Base-by-base conservation (phyloP, 371 early-diverging fungal species). In the Coemansia linderi region DNA sequence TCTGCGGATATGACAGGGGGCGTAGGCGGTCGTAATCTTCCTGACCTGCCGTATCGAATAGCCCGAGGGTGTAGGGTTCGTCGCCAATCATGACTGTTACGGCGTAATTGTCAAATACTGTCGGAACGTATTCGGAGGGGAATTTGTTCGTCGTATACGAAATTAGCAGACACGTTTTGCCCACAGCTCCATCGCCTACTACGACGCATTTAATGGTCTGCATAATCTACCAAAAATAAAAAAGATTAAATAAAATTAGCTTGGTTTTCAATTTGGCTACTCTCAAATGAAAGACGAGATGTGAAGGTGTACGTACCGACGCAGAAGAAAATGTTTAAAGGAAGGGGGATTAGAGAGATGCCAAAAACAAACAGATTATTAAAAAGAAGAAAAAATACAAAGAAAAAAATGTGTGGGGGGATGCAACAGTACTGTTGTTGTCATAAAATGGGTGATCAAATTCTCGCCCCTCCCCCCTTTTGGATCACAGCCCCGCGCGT, bases 111-210 rank as follows among this genome's bases (percentile, higher is more conserved):
- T 98, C 98, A 87, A 98, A 98, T 38, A 98, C 94, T 44, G 98
- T 98, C 58, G 98, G 98, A 39, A 98, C 97, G 77, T 98, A 98
- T 87, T 97, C 98, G 41, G 94, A 93, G 60, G 98, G 98, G 75
- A 97, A 97, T 86, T 96, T 95, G 89, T 97, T 97, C 43, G 97
- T 98, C 48, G 98, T 97, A 85, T 98, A 98, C 46, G 95, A 95
- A 69, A 98, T 98, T 71, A 98, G 88, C 15, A 98, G 89, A 82
- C 98, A 98, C 41, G 97, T 97, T 91, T 97, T 96, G 77, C 97
- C 97, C 79, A 98, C 98, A 64, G 97, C 97, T 89, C 98, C 98
- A 84, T 98, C 98, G 66, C 98, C 98, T 61, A 98, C 97, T 48
- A 98, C 98, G 66, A 93, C 94, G 84, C 94, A 93, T 83, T 93